Conservation (phyloP, 2,329 filamentous ascomycete species). For the Aspergillus vadensis region DNA sequence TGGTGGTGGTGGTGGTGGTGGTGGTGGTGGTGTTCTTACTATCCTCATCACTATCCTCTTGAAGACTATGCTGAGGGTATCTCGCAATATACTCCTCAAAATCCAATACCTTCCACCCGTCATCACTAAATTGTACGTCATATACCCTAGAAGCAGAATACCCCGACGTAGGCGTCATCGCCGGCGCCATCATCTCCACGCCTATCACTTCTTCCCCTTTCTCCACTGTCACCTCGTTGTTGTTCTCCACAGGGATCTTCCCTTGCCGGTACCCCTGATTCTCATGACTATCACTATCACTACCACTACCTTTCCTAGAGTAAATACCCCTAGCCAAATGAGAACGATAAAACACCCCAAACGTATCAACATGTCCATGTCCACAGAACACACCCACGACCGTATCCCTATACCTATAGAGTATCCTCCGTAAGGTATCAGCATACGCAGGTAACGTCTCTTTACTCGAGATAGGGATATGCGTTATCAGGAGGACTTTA, state of each 20-base stretch:
- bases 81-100: background rate
- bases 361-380: slow-evolving; percentile 61
- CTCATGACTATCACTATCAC: background rate
- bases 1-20: too few relatives aligned
- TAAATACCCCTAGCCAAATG: too few relatives aligned
- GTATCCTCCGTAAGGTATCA: slow-evolving; percentile 54
- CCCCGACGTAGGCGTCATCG: slow-evolving; percentile 58
- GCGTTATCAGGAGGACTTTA: slow-evolving; percentile 60
- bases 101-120: background rate
- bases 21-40: too few relatives aligned
- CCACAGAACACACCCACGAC: slow-evolving; percentile 60
- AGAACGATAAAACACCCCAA: slow-evolving; percentile 55
- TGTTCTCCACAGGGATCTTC: too few relatives aligned
- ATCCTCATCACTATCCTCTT: too few relatives aligned
- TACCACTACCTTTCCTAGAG: too few relatives aligned
- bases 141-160: slow-evolving; percentile 62
- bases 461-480: slow-evolving; percentile 56
- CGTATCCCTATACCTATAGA: slow-evolving; percentile 56
- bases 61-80: too few relatives aligned
- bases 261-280: too few relatives aligned
- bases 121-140: slow-evolving; percentile 43
- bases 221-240: background rate
- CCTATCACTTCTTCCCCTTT: background rate
- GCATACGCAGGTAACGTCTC: slow-evolving; percentile 58
- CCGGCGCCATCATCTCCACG: slow-evolving; percentile 57